Evolutionary conservation across 805 yeast species (phyloP).

Genomic region (Yamadazyma nakazawae): DNA sequence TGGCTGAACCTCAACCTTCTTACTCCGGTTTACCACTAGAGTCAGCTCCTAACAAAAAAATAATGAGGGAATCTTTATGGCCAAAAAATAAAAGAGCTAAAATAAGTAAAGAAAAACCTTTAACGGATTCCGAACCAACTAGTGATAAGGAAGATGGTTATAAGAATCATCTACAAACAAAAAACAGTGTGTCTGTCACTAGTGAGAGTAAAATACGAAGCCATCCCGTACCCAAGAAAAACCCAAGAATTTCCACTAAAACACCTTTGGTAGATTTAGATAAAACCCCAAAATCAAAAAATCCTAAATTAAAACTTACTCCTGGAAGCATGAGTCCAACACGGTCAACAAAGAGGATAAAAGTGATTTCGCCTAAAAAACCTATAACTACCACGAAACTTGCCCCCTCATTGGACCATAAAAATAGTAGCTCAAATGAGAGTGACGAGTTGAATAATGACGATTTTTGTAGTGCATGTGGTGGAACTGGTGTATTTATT

Average conservation of each 20-base stretch:
- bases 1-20: constrained; percentile 52
- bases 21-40: constrained; percentile 75
- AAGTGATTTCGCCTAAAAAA: constrained; percentile 31
- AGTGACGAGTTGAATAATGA: constrained; percentile 49
- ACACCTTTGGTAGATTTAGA: neutral
- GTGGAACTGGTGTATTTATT: constrained; percentile 81
- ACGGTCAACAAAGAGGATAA: constrained; percentile 20
- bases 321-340: constrained; percentile 12
- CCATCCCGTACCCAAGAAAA: constrained; percentile 8
- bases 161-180: constrained; percentile 15
- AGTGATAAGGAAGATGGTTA: constrained; percentile 5
- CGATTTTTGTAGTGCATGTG: constrained; percentile 89
- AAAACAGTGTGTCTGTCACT: constrained; percentile 11
- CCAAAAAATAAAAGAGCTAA: constrained; percentile 29
- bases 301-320: constrained; percentile 10
- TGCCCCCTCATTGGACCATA: constrained; percentile 1
- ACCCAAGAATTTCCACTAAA: neutral
- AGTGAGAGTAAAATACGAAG: constrained; percentile 20
- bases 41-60: constrained; percentile 59
- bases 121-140: neutral
- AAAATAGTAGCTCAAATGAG: constrained; percentile 2
- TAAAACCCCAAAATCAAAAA: constrained; percentile 1
- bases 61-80: constrained; percentile 56
- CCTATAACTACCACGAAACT: constrained; percentile 15
- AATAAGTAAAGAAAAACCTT: constrained; percentile 13